Base-by-base conservation (phyloP, 2,329 filamentous ascomycete genomes). In the Thelonectria discophora region DNA sequence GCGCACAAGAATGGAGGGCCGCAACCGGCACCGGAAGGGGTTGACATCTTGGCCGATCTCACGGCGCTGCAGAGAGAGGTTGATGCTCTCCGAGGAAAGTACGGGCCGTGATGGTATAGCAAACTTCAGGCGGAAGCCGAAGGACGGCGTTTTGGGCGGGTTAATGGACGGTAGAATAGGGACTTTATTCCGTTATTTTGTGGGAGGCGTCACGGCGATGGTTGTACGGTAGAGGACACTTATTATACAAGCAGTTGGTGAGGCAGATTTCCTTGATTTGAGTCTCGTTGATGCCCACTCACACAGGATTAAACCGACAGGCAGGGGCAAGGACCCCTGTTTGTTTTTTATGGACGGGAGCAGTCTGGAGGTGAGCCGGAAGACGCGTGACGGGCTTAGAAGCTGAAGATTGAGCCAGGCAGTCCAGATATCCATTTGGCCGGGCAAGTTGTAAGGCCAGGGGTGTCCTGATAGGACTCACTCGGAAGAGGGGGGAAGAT, bases 1-100 rank as follows among this genome's bases (percentile, higher is more conserved):
- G 47, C 48, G n/a, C 61, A 58, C 20, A 55, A 57, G 17, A 66
- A 62, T 43, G 60, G 60, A 42, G 58, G 51, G 45, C 65, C 67
- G 45, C 61, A 65, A 47, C 57, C 59, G 21, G 60, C 65, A 58
- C 65, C 71, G 54, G 10, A 69, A 17, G 73, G 80, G 58, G 66
- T 78, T 43, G 86, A 91, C 71, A 92, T 94, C 61, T 76, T 94
- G 66, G 90, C 90, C 1, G 90, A 94, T 73, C 76, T 94, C 57
- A 85, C 86, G 48, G 87, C 88, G 20, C 76, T 94, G 64, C 90
- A 92, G 76, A 84, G 85, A 72, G 91, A 94, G 72, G 90, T 94
- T 40, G 90, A 94, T 76, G 90, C 86, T 4, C 71, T 90, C 46
- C 71, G 77, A 54, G 77, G 76, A 18, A 73, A 76, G 66, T 37